Base-by-base conservation (phyloP, 2,329 filamentous ascomycete species). In the Ophiocordyceps camponoti-saundersi region DNA sequence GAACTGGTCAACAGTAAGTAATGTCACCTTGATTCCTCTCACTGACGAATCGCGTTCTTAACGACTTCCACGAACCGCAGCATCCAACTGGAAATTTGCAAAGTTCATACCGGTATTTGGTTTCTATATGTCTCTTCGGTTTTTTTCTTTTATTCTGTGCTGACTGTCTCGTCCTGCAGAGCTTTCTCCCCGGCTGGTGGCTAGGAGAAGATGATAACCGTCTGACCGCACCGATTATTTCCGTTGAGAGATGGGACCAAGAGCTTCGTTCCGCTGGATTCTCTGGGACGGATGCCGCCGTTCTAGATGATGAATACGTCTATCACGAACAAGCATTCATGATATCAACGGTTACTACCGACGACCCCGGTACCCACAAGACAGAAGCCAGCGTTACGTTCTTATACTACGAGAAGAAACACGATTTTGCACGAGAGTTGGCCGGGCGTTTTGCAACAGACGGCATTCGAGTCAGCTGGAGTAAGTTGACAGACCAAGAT, bases 131-230 rank as follows among this genome's bases (percentile, higher is more conserved):
- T 4, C 20, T 42, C 23, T 26, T 8, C 8, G 23, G 5, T 8
- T 8, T 8, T 8, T 26, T 26, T 26, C 8, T 12, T 42, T 7
- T 20, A 6, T 4, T 3, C 40, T 22, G 3, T n/a, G 16, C 11
- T 12, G 20, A 42, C 6, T 4, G 20, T 42, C 2, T 21, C 23
- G 7, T 13, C 2, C 2, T 16, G 11, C 41, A 43, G 41, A 59
- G 61, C 0, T 44, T 51, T 2, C 50, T 61, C 3, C 49, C 56
- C 0, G 58, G 56, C 3, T 66, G 64, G 63, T 66, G 63, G 64
- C 50, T 60, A 1, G 62, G 62, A 2, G 50, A 48, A 6, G 51
- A 53, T 1, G 59, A 63, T 15, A 50, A 47, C 3, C 55, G 61
- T 5, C 3, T 42, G 1, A 47, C 53, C 1, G 53, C 55, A 45